Conservation (phyloP, 306 rosid species). For the Gastrolobium villosum region DNA sequence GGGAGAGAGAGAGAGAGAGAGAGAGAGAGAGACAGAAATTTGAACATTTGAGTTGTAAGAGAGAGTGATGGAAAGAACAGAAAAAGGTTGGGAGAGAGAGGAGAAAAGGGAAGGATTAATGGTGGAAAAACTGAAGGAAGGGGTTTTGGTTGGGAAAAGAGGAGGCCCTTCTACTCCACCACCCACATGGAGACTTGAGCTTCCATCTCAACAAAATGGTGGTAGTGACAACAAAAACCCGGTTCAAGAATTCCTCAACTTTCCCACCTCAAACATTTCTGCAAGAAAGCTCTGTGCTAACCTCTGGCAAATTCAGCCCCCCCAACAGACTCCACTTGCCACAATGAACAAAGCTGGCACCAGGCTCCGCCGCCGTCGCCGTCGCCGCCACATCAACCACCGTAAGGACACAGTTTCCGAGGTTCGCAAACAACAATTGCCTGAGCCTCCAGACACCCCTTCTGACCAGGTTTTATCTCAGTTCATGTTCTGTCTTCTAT, state of each 20-base stretch:
- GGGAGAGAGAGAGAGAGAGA: neutral
- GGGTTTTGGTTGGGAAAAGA: constrained; percentile 61
- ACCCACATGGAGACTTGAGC: constrained; percentile 81
- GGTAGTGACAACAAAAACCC: constrained; percentile 24
- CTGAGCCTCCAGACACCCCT: constrained; percentile 50
- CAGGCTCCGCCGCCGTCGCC: constrained; percentile 57
- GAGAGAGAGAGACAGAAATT: constrained; percentile 30
- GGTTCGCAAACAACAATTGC: constrained; percentile 36
- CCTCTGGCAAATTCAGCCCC: constrained; percentile 75
- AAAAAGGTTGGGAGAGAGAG: constrained; percentile 46
- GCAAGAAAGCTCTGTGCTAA: constrained; percentile 82
- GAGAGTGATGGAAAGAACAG: constrained; percentile 46
- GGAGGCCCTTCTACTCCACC: constrained; percentile 75
- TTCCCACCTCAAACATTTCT: constrained; percentile 56
- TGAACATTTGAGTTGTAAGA: constrained; percentile 30
- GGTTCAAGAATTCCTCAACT: constrained; percentile 57
- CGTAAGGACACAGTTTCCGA: constrained; percentile 43
- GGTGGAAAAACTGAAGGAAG: constrained; percentile 65
- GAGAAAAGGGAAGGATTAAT: constrained; percentile 50
- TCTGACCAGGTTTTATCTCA: constrained; percentile 56
- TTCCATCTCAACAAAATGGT: constrained; percentile 42
- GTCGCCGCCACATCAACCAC: constrained; percentile 13
- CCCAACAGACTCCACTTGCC: constrained; percentile 54
- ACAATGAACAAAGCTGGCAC: constrained; percentile 52
- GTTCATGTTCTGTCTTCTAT: neutral